phyloP scores from a whole-genome alignment of 1,139 yeast genomes.

The Candida pseudoviswanathii region DNA sequence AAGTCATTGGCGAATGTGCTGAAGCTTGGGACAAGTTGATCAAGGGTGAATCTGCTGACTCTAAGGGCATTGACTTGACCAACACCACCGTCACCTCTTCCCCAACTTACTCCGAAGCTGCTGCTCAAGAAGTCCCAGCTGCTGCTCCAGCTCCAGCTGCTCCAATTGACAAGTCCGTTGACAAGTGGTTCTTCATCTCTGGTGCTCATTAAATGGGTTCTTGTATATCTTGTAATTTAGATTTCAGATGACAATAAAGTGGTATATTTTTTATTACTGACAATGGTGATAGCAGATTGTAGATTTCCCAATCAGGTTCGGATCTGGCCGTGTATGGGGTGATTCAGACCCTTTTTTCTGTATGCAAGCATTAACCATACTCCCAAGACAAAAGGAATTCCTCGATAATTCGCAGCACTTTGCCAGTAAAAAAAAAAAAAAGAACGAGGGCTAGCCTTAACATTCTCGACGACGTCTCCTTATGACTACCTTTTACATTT shows the following conservation, averaged over 20 bases:
- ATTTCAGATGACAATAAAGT: not conserved
- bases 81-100: conserved; percentile 73
- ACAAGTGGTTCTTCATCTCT: conserved; percentile 98
- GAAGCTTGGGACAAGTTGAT: conserved; percentile 77
- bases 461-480: too few relatives aligned
- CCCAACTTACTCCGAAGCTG: conserved; percentile 51
- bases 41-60: conserved; percentile 50
- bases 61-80: conserved; percentile 60
- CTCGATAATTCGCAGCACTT: not conserved
- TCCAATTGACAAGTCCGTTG: conserved; percentile 93
- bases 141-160: conserved; percentile 79
- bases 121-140: conserved; percentile 60
- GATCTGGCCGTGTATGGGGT: too few relatives aligned
- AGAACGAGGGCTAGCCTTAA: too few relatives aligned
- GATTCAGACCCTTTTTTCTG: too few relatives aligned
- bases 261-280: not conserved
- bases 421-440: not conserved
- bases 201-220: conserved; percentile 57
- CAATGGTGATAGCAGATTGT: not conserved
- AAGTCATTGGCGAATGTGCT: conserved; percentile 72
- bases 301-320: too few relatives aligned
- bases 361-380: too few relatives aligned
- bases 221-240: not conserved
- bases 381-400: too few relatives aligned
- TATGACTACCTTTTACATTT: not conserved